Percentiles rank a stretch among this genome's conserved stretches.
Conservation (phyloP, 257 asterid species). For the Lycium ferocissimum region DNA sequence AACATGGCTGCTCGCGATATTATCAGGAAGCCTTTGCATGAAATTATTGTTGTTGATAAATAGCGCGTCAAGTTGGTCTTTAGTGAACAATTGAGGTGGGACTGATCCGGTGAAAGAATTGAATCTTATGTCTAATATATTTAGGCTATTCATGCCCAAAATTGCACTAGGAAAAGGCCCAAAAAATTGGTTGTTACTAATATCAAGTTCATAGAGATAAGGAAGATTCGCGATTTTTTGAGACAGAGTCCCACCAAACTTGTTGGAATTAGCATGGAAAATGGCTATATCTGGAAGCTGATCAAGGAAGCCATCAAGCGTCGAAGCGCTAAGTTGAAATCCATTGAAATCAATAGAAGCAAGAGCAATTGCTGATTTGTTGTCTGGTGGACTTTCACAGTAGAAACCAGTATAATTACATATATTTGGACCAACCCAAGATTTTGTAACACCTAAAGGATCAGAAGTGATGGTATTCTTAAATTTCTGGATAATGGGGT, state of each 20-base stretch:
- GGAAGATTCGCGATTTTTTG: conserved; percentile 53
- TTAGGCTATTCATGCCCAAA: conserved; percentile 49
- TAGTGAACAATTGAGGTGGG: conserved; percentile 62
- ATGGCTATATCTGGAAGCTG: conserved; percentile 76
- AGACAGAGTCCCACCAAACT: conserved; percentile 59
- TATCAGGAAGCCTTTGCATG: conserved; percentile 56
- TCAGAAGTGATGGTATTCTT: conserved; percentile 61
- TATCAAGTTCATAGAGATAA: conserved; percentile 71
- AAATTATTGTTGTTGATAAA: conserved; percentile 76
- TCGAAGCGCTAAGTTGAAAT: conserved; percentile 62
- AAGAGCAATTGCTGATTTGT: conserved; percentile 69
- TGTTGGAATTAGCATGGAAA: conserved; percentile 84
- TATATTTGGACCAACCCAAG: conserved; percentile 71
- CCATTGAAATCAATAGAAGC: conserved; percentile 87
- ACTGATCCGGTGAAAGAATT: conserved; percentile 69
- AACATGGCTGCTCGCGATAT: conserved; percentile 34
- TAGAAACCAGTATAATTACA: conserved; percentile 73
- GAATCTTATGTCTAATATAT: conserved; percentile 73
- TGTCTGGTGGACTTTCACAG: conserved; percentile 79
- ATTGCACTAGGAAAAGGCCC: conserved; percentile 68
- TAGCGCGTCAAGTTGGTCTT: conserved; percentile 51
- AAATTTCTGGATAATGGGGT: conserved; percentile 71
- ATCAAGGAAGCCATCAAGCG: conserved; percentile 73
- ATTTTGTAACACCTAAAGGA: conserved; percentile 65
- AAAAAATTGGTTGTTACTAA: conserved; percentile 73